phyloP scores from a whole-genome alignment of 768 basidiomycete species.

The Daedalea quercina region DNA sequence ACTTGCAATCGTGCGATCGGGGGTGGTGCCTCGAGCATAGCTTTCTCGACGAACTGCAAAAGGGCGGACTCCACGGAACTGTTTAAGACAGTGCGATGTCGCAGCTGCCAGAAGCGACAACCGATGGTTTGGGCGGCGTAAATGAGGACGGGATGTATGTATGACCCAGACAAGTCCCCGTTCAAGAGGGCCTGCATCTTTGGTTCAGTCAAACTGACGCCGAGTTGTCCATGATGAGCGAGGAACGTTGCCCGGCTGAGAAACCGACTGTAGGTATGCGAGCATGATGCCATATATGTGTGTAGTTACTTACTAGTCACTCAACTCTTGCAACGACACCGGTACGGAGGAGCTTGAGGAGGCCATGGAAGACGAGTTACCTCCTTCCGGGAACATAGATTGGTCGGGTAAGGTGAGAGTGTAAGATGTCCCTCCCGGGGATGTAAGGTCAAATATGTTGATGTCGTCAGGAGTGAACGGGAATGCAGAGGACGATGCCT shows the following conservation, averaged over 20 bases:
- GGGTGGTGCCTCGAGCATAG: constrained; percentile 9
- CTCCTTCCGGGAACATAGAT: too few relatives aligned
- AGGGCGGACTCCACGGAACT: constrained; percentile 11
- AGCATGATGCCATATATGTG: too few relatives aligned
- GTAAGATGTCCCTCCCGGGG: too few relatives aligned
- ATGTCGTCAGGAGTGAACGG: too few relatives aligned
- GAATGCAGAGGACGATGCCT: too few relatives aligned
- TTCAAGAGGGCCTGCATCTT: constrained; percentile 18
- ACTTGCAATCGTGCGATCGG: constrained; percentile 16
- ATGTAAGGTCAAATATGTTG: too few relatives aligned
- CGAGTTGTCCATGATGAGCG: constrained; percentile 16
- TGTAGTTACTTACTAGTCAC: constrained; percentile 11
- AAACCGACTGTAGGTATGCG: too few relatives aligned
- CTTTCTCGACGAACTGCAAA: constrained; percentile 4
- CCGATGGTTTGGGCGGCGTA: constrained; percentile 19
- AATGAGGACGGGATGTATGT: constrained; percentile 18
- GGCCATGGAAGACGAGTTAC: too few relatives aligned
- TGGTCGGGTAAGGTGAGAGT: too few relatives aligned
- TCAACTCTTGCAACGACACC: constrained; percentile 4
- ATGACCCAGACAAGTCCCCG: constrained; percentile 16
- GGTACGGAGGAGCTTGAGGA: background rate
- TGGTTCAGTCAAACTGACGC: constrained; percentile 11
- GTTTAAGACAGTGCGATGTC: constrained; percentile 1
- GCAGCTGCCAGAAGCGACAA: constrained; percentile 17
- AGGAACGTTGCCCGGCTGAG: constrained; percentile 17